Evolutionary conservation across 1,139 yeast genomes (phyloP).

Genomic region (Geotrichum siamense): DNA sequence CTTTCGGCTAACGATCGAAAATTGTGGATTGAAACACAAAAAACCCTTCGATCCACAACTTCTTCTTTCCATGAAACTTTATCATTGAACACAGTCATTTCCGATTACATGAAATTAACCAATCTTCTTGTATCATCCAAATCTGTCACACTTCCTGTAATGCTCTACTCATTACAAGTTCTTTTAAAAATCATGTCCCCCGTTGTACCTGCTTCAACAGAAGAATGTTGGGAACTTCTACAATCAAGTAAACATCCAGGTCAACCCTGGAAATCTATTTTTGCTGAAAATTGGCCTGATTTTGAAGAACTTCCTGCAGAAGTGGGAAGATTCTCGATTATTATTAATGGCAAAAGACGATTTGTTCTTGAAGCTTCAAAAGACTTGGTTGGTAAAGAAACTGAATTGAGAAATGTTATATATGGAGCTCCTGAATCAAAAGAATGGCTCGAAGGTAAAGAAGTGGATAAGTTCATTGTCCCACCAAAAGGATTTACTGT

Average conservation of each 20-base stretch:
- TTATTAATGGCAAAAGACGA: constrained; percentile 64
- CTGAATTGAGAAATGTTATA: constrained; percentile 27
- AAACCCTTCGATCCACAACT: constrained; percentile 45
- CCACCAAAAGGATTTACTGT: constrained; percentile 21
- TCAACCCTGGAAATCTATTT: constrained; percentile 45
- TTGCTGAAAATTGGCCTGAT: constrained; percentile 35
- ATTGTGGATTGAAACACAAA: constrained; percentile 53
- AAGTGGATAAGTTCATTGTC: constrained; percentile 21
- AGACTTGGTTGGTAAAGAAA: constrained; percentile 35
- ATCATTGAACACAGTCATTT: constrained; percentile 74
- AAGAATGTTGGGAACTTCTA: constrained; percentile 69
- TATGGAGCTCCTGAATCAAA: constrained; percentile 19
- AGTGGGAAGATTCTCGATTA: constrained; percentile 33
- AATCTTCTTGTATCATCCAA: constrained; percentile 43
- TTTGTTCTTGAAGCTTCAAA: constrained; percentile 37
- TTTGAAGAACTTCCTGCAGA: constrained; percentile 18
- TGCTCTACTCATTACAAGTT: constrained; percentile 43
- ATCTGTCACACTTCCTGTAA: constrained; percentile 33
- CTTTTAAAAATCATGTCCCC: constrained; percentile 59
- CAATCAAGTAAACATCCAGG: constrained; percentile 28
- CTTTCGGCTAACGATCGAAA: constrained; percentile 44
- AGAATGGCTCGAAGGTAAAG: constrained; percentile 21
- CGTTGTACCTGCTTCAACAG: constrained; percentile 72
- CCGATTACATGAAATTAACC: constrained; percentile 85
- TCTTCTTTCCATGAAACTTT: constrained; percentile 52